These are phyloP conservation scores for Cercospora zeina DNA, from an alignment of 2,329 filamentous ascomycete genomes.

Conservation along the genomic window DNA sequence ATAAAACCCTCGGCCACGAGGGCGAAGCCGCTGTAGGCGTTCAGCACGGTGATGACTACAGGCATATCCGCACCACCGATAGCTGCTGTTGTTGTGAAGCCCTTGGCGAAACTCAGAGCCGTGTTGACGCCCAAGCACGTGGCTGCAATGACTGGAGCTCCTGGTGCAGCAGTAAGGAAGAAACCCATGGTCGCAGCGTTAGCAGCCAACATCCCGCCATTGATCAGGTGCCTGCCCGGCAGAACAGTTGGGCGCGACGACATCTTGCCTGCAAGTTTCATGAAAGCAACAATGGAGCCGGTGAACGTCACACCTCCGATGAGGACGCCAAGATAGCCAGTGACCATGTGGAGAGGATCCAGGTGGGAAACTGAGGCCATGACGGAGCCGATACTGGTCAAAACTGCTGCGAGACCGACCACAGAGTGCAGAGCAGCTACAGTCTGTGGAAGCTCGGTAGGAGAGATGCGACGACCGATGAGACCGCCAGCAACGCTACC, in stretches of 20 bases:
- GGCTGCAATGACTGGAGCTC: slow-evolving; percentile 74
- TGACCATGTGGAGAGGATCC: slow-evolving; percentile 78
- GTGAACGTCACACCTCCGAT: slow-evolving; percentile 86
- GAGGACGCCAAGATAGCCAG: slow-evolving; percentile 80
- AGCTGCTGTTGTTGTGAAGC: slow-evolving; percentile 81
- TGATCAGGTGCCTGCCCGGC: slow-evolving; percentile 73
- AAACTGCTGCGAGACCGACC: slow-evolving; percentile 81
- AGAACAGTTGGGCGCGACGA: slow-evolving; percentile 72
- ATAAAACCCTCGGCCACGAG: slow-evolving; percentile 89
- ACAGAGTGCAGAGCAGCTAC: slow-evolving; percentile 88
- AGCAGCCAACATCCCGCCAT: slow-evolving; percentile 69
- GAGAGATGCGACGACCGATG: slow-evolving; percentile 83
- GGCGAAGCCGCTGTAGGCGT: slow-evolving; percentile 88
- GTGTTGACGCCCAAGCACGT: slow-evolving; percentile 75
- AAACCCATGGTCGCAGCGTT: slow-evolving; percentile 82
- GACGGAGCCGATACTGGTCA: slow-evolving; percentile 85
- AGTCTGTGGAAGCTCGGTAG: slow-evolving; percentile 84
- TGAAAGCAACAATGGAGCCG: slow-evolving; percentile 82
- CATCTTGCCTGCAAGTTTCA: slow-evolving; percentile 82
- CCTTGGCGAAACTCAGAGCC: slow-evolving; percentile 76
- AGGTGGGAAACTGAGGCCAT: slow-evolving; percentile 67
- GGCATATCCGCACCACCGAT: slow-evolving; percentile 96
- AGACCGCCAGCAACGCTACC: slow-evolving; percentile 70
- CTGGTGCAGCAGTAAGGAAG: slow-evolving; percentile 79
- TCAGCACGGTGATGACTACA: slow-evolving; percentile 85